Evolutionary conservation across 148 eudicot species (phyloP).

Genomic region (Rhododendron molle): DNA sequence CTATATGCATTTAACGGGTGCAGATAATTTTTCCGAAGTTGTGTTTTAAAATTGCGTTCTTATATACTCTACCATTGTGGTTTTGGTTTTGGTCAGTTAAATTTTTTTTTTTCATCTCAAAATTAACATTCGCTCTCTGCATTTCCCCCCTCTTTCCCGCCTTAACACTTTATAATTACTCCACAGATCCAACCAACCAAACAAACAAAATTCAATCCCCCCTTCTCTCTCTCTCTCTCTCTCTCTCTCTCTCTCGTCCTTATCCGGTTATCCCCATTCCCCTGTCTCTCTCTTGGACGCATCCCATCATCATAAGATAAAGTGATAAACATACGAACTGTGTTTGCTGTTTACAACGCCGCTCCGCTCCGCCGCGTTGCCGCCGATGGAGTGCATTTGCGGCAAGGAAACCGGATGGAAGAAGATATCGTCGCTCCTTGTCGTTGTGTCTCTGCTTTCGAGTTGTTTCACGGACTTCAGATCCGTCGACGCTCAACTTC

Average conservation of each 20-base stretch:
- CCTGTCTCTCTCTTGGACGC: neutral
- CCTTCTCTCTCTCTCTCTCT: neutral
- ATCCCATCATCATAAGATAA: too few species aligned
- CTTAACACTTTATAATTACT: neutral
- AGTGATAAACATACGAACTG: too few species aligned
- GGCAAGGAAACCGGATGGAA: neutral
- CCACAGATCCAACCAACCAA: neutral
- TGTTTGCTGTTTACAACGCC: neutral
- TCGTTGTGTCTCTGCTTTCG: neutral
- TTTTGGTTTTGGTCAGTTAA: too few species aligned
- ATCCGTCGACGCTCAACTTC: slow-evolving; percentile 23
- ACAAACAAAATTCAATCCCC: neutral
- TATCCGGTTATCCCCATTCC: neutral
- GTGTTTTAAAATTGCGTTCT: too few species aligned
- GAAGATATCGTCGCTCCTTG: neutral
- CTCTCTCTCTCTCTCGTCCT: neutral
- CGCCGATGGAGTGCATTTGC: neutral
- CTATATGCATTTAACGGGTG: too few species aligned
- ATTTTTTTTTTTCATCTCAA: too few species aligned
- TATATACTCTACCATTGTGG: too few species aligned
- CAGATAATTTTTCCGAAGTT: too few species aligned
- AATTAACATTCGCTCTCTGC: too few species aligned
- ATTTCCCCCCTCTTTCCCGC: neutral
- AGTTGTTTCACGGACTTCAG: slow-evolving; percentile 14
- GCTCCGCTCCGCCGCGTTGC: neutral